Evolutionary conservation across 2,329 filamentous ascomycete species (phyloP).

Genomic region (Canariomyces notabilis): DNA sequence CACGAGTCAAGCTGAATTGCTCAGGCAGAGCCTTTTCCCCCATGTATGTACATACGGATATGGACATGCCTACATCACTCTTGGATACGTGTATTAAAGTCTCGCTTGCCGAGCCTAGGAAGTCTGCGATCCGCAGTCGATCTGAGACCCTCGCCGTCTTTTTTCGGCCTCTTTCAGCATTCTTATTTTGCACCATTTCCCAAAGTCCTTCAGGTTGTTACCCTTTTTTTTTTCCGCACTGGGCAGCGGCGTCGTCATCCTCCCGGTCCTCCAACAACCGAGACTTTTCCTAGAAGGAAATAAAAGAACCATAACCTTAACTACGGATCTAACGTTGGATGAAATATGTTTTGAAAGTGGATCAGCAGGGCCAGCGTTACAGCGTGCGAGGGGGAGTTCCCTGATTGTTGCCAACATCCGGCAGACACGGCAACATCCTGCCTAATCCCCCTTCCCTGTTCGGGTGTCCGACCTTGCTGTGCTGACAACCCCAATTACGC

Average conservation of each 20-base stretch:
- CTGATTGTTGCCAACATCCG: slow-evolving; percentile 11
- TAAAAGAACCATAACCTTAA: not conserved
- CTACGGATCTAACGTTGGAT: no score
- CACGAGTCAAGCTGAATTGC: not conserved
- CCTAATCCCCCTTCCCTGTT: slow-evolving; percentile 7
- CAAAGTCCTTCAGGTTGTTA: not conserved
- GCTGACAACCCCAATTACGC: slow-evolving; percentile 3
- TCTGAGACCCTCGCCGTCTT: not conserved
- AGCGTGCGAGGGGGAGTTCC: slow-evolving; percentile 4
- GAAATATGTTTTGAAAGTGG: slow-evolving; percentile 9
- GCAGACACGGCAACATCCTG: slow-evolving; percentile 7
- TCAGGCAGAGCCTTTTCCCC: not conserved
- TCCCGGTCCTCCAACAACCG: not conserved
- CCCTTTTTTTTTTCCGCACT: not conserved
- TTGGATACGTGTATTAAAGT: no score
- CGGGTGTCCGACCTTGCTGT: not conserved
- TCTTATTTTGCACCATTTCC: not conserved
- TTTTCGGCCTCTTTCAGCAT: not conserved
- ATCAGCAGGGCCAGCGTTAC: slow-evolving; percentile 5
- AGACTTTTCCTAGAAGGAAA: not conserved
- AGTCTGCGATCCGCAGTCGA: not conserved
- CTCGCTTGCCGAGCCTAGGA: not conserved
- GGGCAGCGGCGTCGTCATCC: not conserved
- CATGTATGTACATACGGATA: not conserved
- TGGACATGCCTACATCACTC: not conserved